These are phyloP conservation scores for Pyrenopolyporus hunteri DNA, from an alignment of 495 filamentous ascomycete species.

Conservation along the genomic window DNA sequence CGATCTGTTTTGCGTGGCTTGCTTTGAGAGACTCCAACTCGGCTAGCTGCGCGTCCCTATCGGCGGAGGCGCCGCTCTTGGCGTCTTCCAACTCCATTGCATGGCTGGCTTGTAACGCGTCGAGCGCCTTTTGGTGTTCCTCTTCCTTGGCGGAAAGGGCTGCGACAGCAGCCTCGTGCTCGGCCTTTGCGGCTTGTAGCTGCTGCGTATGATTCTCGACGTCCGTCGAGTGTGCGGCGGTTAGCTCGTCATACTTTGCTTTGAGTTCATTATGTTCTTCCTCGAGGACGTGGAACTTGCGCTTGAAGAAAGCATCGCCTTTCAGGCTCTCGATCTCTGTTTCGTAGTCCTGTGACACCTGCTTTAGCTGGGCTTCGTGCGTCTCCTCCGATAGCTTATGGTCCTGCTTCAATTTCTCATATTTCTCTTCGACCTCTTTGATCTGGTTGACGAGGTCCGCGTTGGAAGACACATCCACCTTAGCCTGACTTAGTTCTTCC, in stretches of 20 bases:
- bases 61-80: conserved; percentile 48
- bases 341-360: conserved; percentile 60
- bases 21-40: conserved; percentile 54
- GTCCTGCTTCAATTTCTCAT: conserved; percentile 56
- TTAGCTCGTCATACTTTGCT: conserved; percentile 37
- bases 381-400: conserved; percentile 51
- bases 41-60: conserved; percentile 43
- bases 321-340: conserved; percentile 62
- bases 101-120: conserved; percentile 51
- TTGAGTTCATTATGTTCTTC: conserved; percentile 52
- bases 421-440: conserved; percentile 50
- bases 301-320: conserved; percentile 61
- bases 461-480: conserved; percentile 46
- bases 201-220: conserved; percentile 45
- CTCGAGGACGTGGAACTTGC: conserved; percentile 58
- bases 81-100: conserved; percentile 53
- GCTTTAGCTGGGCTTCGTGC: conserved; percentile 56
- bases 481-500: conserved; percentile 48
- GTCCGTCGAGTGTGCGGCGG: conserved; percentile 48
- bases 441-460: conserved; percentile 48
- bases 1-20: conserved; percentile 54
- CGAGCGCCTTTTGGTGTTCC: conserved; percentile 50
- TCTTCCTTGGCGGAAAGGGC: conserved; percentile 50
- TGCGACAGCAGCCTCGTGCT: conserved; percentile 44
- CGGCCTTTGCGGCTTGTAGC: conserved; percentile 47